A percentile compares a stretch with the other conserved stretches of the same genome.
These are phyloP conservation scores for Ilex aquifolium DNA, from an alignment of 257 asterid species.

Conservation along the genomic window DNA sequence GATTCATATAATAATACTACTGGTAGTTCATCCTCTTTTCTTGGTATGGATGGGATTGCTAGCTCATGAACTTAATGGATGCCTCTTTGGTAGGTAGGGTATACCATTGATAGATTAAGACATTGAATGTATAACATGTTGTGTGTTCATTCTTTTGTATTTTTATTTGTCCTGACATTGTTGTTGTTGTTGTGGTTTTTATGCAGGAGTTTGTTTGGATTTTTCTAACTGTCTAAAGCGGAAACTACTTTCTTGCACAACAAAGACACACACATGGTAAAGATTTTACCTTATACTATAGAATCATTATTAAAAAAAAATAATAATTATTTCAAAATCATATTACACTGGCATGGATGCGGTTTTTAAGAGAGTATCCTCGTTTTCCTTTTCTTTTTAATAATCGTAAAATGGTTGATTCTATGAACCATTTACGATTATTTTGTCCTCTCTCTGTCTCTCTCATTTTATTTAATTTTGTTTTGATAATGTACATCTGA, in stretches of 20 bases:
- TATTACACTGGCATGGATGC: conserved; percentile 69
- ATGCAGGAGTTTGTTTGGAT: conserved; percentile 48
- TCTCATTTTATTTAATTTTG: conserved; percentile 15
- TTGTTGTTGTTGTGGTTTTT: conserved; percentile 4
- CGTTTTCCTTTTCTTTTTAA: conserved; percentile 6
- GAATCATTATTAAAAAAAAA: neutral
- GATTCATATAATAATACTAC: neutral
- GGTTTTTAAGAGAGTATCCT: conserved; percentile 24
- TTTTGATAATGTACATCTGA: conserved; percentile 9
- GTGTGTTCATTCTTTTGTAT: neutral
- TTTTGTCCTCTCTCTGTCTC: conserved; percentile 16
- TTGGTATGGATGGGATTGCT: conserved; percentile 19
- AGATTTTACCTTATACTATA: conserved; percentile 37
- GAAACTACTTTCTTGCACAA: conserved; percentile 40
- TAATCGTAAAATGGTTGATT: conserved; percentile 1
- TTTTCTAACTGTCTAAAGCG: conserved; percentile 38
- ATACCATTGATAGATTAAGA: conserved; percentile 25
- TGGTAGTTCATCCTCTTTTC: conserved; percentile 4
- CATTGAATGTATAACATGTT: conserved; percentile 28
- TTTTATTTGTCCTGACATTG: conserved; percentile 18
- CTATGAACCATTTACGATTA: conserved; percentile 15
- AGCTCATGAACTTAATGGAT: conserved; percentile 30
- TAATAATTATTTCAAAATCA: conserved; percentile 25
- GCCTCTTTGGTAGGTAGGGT: conserved; percentile 40
- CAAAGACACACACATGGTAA: conserved; percentile 27